Conservation (phyloP, 768 basidiomycete genomes). For the Phaeotremella skinneri region DNA sequence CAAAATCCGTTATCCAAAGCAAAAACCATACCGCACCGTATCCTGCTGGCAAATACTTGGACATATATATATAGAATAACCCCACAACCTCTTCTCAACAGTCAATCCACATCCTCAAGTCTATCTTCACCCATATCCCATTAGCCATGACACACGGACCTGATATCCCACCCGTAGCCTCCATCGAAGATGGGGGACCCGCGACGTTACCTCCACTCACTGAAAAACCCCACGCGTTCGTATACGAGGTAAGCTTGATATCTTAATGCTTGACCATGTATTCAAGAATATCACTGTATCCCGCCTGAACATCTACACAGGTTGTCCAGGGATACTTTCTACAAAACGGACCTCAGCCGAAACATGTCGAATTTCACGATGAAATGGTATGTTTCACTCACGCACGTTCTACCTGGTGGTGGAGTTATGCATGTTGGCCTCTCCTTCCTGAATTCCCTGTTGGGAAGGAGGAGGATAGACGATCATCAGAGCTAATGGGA, state of each 20-base stretch:
- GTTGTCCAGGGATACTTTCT: constrained; percentile 37
- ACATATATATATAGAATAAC: too few species aligned
- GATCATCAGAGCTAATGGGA: too few species aligned
- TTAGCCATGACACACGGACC: background rate
- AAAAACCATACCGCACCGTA: too few species aligned
- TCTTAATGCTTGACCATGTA: too few species aligned
- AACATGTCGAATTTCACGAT: constrained; percentile 27
- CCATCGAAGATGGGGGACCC: constrained; percentile 33
- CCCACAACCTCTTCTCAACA: too few species aligned
- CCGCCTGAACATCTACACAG: constrained; percentile 8
- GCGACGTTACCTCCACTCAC: constrained; percentile 15
- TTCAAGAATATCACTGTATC: too few species aligned
- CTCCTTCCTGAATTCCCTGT: too few species aligned
- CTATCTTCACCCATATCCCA: background rate
- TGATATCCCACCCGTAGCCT: constrained; percentile 37
- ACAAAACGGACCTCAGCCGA: constrained; percentile 32
- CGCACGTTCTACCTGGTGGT: background rate
- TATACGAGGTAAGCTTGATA: constrained; percentile 45
- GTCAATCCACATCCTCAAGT: background rate
- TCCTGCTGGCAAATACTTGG: too few species aligned
- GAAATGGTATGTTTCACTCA: constrained; percentile 26
- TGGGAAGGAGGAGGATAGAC: too few species aligned
- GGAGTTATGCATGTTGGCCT: background rate
- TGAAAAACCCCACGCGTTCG: constrained; percentile 23
- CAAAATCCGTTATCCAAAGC: too few species aligned